Conservation (phyloP, 306 rosid species). For the Malus orientalis region DNA sequence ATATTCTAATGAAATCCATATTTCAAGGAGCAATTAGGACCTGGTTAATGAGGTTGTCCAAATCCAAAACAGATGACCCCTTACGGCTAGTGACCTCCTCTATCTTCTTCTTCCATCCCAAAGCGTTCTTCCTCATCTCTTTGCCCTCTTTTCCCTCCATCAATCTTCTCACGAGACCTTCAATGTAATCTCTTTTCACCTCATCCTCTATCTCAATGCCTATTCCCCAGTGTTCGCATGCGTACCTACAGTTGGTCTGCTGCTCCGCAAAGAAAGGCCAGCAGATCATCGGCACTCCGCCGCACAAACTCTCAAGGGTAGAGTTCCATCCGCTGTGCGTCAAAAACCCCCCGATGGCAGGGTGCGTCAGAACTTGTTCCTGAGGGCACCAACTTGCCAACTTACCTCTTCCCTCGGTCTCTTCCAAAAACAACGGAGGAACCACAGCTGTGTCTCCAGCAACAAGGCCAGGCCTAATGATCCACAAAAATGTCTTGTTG, state of each 20-base stretch:
- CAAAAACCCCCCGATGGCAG: constrained; percentile 52
- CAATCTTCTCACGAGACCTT: constrained; percentile 36
- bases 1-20: neutral
- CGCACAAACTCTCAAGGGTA: constrained; percentile 49
- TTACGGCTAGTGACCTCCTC: constrained; percentile 4
- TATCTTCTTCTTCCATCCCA: constrained; percentile 39
- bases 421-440: constrained; percentile 27
- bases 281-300: constrained; percentile 53
- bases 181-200: constrained; percentile 28
- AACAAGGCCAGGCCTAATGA: constrained; percentile 50
- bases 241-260: constrained; percentile 53
- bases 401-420: constrained; percentile 26
- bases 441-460: constrained; percentile 9
- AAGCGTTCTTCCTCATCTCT: constrained; percentile 30
- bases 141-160: constrained; percentile 43
- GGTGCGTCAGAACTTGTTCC: constrained; percentile 47
- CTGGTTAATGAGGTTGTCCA: constrained; percentile 21
- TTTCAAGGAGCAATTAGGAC: constrained; percentile 14
- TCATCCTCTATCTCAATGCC: constrained; percentile 53
- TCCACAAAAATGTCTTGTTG: constrained; percentile 42
- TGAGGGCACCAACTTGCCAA: constrained; percentile 58
- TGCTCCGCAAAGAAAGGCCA: constrained; percentile 77
- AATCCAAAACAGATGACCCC: constrained; percentile 28
- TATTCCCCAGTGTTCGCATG: constrained; percentile 51
- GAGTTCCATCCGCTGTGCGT: constrained; percentile 80